Percentiles rank a stretch among this genome's conserved stretches.
phyloP scores from a whole-genome alignment of 768 basidiomycete species.

The Russula brevipes region DNA sequence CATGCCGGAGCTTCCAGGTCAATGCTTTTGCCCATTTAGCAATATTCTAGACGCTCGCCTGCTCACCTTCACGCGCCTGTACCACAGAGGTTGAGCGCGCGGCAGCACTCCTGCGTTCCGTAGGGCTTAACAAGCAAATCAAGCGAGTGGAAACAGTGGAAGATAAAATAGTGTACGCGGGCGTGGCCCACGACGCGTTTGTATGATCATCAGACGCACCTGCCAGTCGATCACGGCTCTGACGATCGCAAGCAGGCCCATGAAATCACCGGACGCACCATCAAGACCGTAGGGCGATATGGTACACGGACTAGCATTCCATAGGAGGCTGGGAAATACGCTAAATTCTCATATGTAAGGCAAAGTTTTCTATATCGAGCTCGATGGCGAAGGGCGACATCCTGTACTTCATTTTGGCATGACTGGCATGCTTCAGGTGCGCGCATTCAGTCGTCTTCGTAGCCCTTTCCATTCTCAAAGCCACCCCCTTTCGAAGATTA shows the following conservation, averaged over 20 bases:
- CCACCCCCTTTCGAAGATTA: constrained; percentile 36
- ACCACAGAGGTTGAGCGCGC: constrained; percentile 65
- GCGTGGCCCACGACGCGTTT: constrained; percentile 52
- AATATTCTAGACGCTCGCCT: not conserved
- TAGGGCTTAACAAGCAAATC: constrained; percentile 52
- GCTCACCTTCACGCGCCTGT: not conserved
- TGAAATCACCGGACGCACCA: constrained; percentile 47
- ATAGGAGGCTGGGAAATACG: not conserved
- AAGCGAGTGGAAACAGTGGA: constrained; percentile 50
- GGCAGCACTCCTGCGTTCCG: constrained; percentile 45
- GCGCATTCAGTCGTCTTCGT: not conserved
- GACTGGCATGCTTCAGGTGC: constrained; percentile 76
- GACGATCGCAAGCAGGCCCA: constrained; percentile 38
- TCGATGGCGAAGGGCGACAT: constrained; percentile 54
- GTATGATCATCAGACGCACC: constrained; percentile 38
- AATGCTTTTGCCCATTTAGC: not conserved
- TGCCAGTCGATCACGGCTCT: not conserved
- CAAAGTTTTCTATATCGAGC: constrained; percentile 61
- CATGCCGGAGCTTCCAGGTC: constrained; percentile 24
- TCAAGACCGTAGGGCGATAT: constrained; percentile 48
- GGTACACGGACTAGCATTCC: constrained; percentile 33
- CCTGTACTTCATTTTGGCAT: constrained; percentile 81
- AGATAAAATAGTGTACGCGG: constrained; percentile 60
- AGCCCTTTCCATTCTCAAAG: constrained; percentile 4
- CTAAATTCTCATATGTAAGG: constrained; percentile 34